Percentiles rank a stretch among this genome's conserved stretches.
Evolutionary conservation across 2,329 filamentous ascomycete species (phyloP).

Genomic region (Fusarium globosum): DNA sequence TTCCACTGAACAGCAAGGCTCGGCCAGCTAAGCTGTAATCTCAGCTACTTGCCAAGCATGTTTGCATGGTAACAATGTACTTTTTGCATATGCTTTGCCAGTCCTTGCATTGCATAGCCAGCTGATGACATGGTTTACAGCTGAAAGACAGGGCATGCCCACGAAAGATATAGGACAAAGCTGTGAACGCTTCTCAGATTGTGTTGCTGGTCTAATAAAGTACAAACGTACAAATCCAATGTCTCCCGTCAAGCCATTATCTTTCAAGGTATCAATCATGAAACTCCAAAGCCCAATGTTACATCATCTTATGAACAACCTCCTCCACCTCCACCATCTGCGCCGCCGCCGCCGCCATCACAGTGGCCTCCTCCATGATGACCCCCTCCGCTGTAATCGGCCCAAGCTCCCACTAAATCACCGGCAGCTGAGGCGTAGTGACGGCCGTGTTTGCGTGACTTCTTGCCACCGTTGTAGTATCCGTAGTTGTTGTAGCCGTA

Average conservation of each 20-base stretch:
- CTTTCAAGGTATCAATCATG: neutral
- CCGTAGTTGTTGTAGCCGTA: neutral
- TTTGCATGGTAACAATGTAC: neutral
- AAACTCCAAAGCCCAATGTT: neutral
- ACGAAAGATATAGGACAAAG: too few species aligned
- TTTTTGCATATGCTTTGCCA: neutral
- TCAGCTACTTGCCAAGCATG: neutral
- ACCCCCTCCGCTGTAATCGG: neutral
- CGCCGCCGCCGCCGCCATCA: neutral
- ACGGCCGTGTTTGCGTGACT: neutral
- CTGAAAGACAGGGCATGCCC: too few species aligned
- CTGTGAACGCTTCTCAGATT: neutral
- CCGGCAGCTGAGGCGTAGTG: neutral
- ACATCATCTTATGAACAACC: neutral
- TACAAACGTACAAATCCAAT: neutral
- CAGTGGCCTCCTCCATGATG: neutral
- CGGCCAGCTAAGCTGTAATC: neutral
- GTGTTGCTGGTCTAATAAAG: neutral
- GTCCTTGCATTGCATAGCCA: neutral
- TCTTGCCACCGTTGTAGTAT: neutral
- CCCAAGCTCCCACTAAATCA: neutral
- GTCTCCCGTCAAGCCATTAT: neutral
- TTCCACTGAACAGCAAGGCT: neutral
- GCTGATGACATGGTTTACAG: neutral
- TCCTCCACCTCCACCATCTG: neutral